A percentile compares a stretch with the other conserved stretches of the same genome.
These are phyloP conservation scores for Bombardia bombarda DNA, from an alignment of 495 filamentous ascomycete genomes.

Conservation along the genomic window DNA sequence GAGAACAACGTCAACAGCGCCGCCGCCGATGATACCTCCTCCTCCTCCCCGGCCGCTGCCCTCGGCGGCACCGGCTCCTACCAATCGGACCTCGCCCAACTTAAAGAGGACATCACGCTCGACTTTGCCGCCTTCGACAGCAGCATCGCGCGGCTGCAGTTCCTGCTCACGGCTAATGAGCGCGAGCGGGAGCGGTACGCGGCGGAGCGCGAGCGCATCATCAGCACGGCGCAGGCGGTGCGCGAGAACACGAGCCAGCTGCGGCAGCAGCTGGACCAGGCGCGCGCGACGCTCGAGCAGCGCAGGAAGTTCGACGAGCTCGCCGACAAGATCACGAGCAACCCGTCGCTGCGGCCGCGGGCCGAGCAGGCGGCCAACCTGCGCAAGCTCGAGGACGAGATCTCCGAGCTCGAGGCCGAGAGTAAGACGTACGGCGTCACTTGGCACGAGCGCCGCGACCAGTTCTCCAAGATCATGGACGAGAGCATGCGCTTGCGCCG, in stretches of 20 bases:
- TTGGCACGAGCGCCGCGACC: slow-evolving; percentile 77
- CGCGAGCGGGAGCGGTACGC: slow-evolving; percentile 82
- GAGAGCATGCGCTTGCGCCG: slow-evolving; percentile 80
- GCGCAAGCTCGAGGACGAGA: slow-evolving; percentile 76
- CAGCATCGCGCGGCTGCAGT: slow-evolving; percentile 80
- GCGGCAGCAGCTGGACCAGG: slow-evolving; percentile 62
- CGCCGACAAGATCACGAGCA: slow-evolving; percentile 78
- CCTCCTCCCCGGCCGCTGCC: slow-evolving; percentile 16
- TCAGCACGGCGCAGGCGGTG: slow-evolving; percentile 65
- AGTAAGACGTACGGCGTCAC: slow-evolving; percentile 72
- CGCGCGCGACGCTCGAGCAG: slow-evolving; percentile 65
- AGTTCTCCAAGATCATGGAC: slow-evolving; percentile 85
- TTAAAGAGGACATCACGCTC: slow-evolving; percentile 74
- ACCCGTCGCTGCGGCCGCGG: slow-evolving; percentile 67
- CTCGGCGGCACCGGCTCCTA: no score
- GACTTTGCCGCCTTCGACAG: slow-evolving; percentile 89
- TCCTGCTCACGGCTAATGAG: slow-evolving; percentile 73
- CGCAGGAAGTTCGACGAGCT: slow-evolving; percentile 82
- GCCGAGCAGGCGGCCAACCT: slow-evolving; percentile 76
- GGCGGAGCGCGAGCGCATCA: slow-evolving; percentile 67
- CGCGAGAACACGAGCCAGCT: slow-evolving; percentile 67
- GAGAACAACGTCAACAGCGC: slow-evolving; percentile 41
- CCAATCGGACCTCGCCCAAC: slow-evolving; percentile 45
- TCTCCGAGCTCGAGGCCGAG: slow-evolving; percentile 77
- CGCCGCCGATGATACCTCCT: slow-evolving; percentile 16